Conservation (phyloP, 768 basidiomycete genomes). For the Phanerodontia chrysosporium region DNA sequence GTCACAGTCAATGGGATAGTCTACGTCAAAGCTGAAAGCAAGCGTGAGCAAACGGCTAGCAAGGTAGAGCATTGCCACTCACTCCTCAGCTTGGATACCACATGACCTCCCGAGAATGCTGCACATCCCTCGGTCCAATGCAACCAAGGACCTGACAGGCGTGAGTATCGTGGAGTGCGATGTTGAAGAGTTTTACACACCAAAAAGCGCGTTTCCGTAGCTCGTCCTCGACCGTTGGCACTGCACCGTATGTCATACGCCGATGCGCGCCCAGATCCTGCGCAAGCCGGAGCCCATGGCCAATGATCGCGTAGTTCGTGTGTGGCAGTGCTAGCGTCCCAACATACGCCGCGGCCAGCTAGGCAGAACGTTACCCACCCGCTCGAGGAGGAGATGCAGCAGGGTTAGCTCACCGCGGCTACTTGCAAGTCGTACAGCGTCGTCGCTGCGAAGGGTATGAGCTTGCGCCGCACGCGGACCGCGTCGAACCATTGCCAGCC, state of each 20-base stretch:
- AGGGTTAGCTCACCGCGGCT: conserved; percentile 33
- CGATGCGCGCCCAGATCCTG: conserved; percentile 77
- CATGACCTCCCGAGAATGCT: conserved; percentile 60
- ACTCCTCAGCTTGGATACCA: conserved; percentile 72
- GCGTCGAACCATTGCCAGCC: conserved; percentile 46
- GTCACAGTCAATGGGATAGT: conserved; percentile 73
- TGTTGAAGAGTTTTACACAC: conserved; percentile 31
- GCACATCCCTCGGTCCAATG: conserved; percentile 42
- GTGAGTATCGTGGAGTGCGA: neutral
- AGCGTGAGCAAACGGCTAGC: neutral
- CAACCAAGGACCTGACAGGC: conserved; percentile 40
- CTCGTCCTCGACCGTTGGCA: conserved; percentile 54
- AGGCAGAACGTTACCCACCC: neutral
- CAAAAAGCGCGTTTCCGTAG: conserved; percentile 80
- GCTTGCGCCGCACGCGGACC: conserved; percentile 49
- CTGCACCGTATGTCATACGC: conserved; percentile 46
- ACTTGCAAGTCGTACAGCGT: conserved; percentile 65
- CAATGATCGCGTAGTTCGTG: conserved; percentile 23
- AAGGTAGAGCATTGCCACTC: conserved; percentile 35
- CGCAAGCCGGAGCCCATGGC: conserved; percentile 41
- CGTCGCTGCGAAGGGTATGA: conserved; percentile 42
- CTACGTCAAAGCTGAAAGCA: conserved; percentile 40
- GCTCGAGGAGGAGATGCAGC: conserved; percentile 3
- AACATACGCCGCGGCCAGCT: conserved; percentile 3
- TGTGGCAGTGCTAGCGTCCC: conserved; percentile 5